Evolutionary conservation across 768 basidiomycete genomes (phyloP).

Genomic region (Tubosaeta sp.): DNA sequence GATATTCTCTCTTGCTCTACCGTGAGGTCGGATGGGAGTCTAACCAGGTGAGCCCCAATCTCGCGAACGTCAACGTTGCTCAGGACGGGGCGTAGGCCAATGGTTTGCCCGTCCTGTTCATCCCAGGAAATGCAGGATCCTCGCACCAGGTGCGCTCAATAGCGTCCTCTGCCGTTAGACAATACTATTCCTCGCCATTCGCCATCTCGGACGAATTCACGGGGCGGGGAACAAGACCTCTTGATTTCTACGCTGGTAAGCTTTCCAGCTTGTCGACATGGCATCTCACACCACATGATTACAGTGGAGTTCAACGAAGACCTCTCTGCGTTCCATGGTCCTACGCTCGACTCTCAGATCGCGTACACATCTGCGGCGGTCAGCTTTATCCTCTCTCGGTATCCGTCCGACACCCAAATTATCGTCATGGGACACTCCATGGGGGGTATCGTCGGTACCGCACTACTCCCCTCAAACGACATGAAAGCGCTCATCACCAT

Average conservation of each 20-base stretch:
- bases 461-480: slow-evolving; percentile 61
- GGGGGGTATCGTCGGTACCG: slow-evolving; percentile 90
- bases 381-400: slow-evolving; percentile 73
- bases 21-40: slow-evolving; percentile 84
- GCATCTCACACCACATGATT: neutral
- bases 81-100: slow-evolving; percentile 19
- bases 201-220: slow-evolving; percentile 50
- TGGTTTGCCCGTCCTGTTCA: slow-evolving; percentile 88
- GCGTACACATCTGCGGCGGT: slow-evolving; percentile 69
- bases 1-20: slow-evolving; percentile 89
- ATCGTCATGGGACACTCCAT: slow-evolving; percentile 92
- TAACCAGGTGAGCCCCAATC: slow-evolving; percentile 41
- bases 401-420: slow-evolving; percentile 59
- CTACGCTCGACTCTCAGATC: slow-evolving; percentile 81
- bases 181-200: slow-evolving; percentile 66
- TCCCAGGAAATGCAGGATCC: slow-evolving; percentile 96
- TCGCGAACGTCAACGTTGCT: slow-evolving; percentile 5
- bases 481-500: slow-evolving; percentile 89
- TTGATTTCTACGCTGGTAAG: slow-evolving; percentile 88
- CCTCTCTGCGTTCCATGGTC: slow-evolving; percentile 90
- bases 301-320: slow-evolving; percentile 94
- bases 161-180: slow-evolving; percentile 83
- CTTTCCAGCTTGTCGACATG: neutral
- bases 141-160: slow-evolving; percentile 93
- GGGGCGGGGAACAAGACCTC: slow-evolving; percentile 41